A percentile compares a stretch with the other conserved stretches of the same genome.
phyloP scores from a whole-genome alignment of 108 stramenopile genomes.

The Fistulifera pelliculosa region DNA sequence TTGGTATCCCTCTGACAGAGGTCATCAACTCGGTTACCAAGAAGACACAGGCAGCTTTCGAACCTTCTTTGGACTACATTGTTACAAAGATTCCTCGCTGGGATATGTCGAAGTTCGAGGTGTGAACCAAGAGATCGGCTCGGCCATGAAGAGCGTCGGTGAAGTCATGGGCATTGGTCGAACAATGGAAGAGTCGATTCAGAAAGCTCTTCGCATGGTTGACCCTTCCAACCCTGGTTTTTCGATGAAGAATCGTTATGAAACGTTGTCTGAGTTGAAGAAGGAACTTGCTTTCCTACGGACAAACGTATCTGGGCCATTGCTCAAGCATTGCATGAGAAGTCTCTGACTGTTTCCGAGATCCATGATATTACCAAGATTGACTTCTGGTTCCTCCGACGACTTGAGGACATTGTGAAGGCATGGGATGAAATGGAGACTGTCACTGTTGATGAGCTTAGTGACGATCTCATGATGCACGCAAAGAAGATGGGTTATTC shows the following conservation, averaged over 20 bases:
- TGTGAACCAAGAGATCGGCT: conserved; percentile 88
- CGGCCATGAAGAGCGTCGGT: conserved; percentile 96
- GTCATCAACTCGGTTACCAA: conserved; percentile 94
- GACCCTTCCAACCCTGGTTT: conserved; percentile 86
- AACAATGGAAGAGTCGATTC: conserved; percentile 93
- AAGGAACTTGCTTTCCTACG: conserved; percentile 74
- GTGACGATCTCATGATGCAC: conserved; percentile 45
- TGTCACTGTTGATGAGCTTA: conserved; percentile 33
- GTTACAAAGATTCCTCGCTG: conserved; percentile 98
- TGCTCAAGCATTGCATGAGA: conserved; percentile 84
- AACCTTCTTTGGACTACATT: conserved; percentile 97
- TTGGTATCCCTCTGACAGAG: conserved; percentile 89
- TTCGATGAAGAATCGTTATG: conserved; percentile 31
- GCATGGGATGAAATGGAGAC: conserved; percentile 38
- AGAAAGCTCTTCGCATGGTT: conserved; percentile 98
- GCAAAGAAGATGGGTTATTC: conserved; percentile 93
- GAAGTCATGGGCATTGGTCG: conserved; percentile 99
- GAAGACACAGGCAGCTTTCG: conserved; percentile 94
- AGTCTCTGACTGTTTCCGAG: conserved; percentile 71
- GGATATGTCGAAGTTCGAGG: conserved; percentile 95
- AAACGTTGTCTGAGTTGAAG: conserved; percentile 51
- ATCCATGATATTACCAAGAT: conserved; percentile 93
- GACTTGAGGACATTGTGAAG: conserved; percentile 83
- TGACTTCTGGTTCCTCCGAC: conserved; percentile 95
- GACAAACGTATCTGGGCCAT: conserved; percentile 91